A percentile compares a stretch with the other conserved stretches of the same genome.
Evolutionary conservation across 2,329 filamentous ascomycete genomes (phyloP).

Genomic region (Acephala macrosclerotiorum): DNA sequence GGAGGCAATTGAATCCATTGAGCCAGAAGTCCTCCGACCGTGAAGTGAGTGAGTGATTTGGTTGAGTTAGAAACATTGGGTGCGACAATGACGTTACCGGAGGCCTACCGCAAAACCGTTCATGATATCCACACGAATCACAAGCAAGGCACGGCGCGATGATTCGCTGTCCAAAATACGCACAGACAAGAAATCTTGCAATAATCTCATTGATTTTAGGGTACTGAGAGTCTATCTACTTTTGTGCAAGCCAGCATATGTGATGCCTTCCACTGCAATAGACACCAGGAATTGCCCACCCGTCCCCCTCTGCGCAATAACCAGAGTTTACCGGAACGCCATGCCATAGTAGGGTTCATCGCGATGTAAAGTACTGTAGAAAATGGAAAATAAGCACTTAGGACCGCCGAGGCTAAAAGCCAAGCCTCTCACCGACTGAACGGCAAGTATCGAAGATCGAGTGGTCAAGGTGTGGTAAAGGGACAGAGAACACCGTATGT

Average conservation of each 20-base stretch:
- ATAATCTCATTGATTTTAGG: background rate
- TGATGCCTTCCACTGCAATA: slow-evolving; percentile 13
- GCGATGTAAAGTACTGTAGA: slow-evolving; percentile 1
- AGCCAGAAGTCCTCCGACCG: too few species aligned
- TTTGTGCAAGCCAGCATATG: background rate
- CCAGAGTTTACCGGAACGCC: slow-evolving; percentile 31
- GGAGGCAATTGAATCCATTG: too few species aligned
- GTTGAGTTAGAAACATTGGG: too few species aligned
- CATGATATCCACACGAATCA: background rate
- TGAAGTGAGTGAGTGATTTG: too few species aligned
- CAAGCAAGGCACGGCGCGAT: background rate
- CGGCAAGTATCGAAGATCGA: slow-evolving; percentile 4
- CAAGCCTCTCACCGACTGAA: slow-evolving; percentile 8
- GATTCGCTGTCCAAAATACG: background rate
- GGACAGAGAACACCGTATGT: background rate
- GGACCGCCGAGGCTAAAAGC: slow-evolving; percentile 9
- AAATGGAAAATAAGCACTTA: slow-evolving; percentile 16
- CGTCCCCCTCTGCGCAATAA: background rate
- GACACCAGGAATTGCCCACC: slow-evolving; percentile 16
- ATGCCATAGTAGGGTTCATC: slow-evolving; percentile 17
- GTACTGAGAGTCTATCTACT: slow-evolving; percentile 21
- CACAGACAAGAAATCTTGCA: background rate
- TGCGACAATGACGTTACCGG: too few species aligned
- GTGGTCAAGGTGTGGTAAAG: slow-evolving; percentile 3
- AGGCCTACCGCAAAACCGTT: too few species aligned